A percentile compares a stretch with the other conserved stretches of the same genome.
Evolutionary conservation across 805 yeast species (phyloP).

Genomic region (Sugiyamaella qingdaonensis): DNA sequence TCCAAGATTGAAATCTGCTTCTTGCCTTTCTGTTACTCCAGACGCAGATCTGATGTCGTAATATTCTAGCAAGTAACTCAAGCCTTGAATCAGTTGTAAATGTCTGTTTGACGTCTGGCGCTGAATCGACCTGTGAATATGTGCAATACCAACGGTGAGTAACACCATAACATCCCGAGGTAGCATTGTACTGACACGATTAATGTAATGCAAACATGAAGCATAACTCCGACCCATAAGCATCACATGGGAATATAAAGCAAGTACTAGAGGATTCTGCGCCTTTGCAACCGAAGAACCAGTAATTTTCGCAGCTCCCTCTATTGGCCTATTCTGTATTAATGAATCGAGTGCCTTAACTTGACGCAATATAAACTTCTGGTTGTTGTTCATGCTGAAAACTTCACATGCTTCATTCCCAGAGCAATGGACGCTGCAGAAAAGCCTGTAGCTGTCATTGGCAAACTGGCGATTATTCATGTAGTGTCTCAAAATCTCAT

Average conservation of each 20-base stretch:
- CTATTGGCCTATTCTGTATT: constrained; percentile 48
- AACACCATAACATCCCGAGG: constrained; percentile 77
- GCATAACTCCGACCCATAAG: constrained; percentile 78
- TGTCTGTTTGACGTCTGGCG: constrained; percentile 82
- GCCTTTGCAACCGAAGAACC: constrained; percentile 23
- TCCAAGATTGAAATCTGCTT: constrained; percentile 78
- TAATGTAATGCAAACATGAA: constrained; percentile 74
- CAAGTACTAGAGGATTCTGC: constrained; percentile 58
- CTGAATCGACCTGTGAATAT: constrained; percentile 88
- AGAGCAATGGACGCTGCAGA: constrained; percentile 60
- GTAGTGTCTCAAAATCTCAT: constrained; percentile 57
- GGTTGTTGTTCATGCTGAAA: constrained; percentile 76
- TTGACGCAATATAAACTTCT: constrained; percentile 84
- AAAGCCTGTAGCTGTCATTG: constrained; percentile 59
- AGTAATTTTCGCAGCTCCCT: constrained; percentile 72
- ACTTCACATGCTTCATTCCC: constrained; percentile 56
- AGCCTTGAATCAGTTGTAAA: constrained; percentile 80
- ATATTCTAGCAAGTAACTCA: constrained; percentile 74
- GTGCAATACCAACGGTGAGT: constrained; percentile 70
- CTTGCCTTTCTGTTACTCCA: constrained; percentile 55
- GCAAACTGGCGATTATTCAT: constrained; percentile 72
- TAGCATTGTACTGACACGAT: constrained; percentile 61
- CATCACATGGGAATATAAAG: constrained; percentile 74
- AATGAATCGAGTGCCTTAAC: constrained; percentile 82
- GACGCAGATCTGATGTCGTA: constrained; percentile 42